A percentile compares a stretch with the other conserved stretches of the same genome.
phyloP scores from a whole-genome alignment of 202 grass and related monocot species.

The Setaria viridis region DNA sequence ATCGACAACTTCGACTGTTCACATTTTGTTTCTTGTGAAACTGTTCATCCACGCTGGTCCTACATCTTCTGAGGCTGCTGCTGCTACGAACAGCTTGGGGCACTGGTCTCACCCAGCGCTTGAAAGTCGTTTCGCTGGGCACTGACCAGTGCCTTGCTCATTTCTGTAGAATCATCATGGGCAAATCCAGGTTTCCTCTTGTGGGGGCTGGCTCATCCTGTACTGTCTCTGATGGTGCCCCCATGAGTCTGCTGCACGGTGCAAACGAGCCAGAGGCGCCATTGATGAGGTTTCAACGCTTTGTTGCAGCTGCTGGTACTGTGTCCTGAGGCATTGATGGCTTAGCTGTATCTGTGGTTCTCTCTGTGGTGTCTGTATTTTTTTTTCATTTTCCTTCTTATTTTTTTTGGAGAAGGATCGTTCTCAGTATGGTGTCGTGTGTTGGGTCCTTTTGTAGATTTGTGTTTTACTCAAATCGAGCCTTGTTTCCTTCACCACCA shows the following conservation, averaged over 20 bases:
- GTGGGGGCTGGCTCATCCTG: constrained; percentile 42
- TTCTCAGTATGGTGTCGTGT: not conserved
- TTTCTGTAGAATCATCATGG: constrained; percentile 44
- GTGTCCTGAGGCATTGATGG: constrained; percentile 37
- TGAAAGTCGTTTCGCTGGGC: constrained; percentile 46
- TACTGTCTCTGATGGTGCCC: constrained; percentile 25
- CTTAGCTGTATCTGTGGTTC: constrained; percentile 33
- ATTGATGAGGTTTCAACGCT: constrained; percentile 47
- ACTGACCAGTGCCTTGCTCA: constrained; percentile 42
- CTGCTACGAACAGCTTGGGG: constrained; percentile 33
- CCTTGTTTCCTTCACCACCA: not conserved
- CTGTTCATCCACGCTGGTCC: constrained; percentile 44
- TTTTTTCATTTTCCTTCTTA: not conserved
- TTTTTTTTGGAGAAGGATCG: not conserved
- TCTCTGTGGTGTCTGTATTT: not conserved
- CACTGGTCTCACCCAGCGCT: constrained; percentile 39
- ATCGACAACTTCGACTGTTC: constrained; percentile 37
- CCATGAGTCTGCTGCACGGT: constrained; percentile 24
- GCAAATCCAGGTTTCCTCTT: constrained; percentile 59
- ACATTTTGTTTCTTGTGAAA: constrained; percentile 45
- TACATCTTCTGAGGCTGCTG: constrained; percentile 27
- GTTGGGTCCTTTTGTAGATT: not conserved
- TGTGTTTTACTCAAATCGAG: not conserved
- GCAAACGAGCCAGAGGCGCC: constrained; percentile 43
- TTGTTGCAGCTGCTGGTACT: not conserved